phyloP scores from a whole-genome alignment of 768 basidiomycete genomes.

The Rhizopogon vulgaris region DNA sequence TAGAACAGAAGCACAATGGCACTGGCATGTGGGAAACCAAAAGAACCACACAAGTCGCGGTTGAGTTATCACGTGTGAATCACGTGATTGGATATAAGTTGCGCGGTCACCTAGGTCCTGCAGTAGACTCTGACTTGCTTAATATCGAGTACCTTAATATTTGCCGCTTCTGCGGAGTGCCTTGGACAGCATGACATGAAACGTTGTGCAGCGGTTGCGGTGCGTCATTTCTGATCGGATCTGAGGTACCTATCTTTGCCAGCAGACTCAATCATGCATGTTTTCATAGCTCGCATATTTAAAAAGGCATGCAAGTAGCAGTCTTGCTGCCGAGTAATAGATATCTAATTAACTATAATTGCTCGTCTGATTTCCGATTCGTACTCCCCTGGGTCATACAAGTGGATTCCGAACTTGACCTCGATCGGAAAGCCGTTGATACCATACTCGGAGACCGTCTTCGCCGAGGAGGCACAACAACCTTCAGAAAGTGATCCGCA shows the following conservation, averaged over 20 bases:
- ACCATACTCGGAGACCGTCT: neutral
- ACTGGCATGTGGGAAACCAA: slow-evolving; percentile 7
- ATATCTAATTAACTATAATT: neutral
- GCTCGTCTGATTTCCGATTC: neutral
- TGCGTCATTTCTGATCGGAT: neutral
- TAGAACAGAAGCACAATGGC: neutral
- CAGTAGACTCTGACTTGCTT: too few species aligned
- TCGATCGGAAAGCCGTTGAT: neutral
- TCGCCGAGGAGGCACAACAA: neutral
- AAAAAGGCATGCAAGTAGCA: neutral
- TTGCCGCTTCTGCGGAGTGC: neutral
- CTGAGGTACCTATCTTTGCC: neutral
- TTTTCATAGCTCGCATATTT: neutral
- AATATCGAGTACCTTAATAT: too few species aligned
- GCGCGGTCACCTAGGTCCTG: too few species aligned
- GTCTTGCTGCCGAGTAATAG: neutral
- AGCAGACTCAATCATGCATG: neutral
- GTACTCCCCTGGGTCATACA: neutral
- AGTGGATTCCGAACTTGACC: neutral
- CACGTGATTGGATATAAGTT: neutral
- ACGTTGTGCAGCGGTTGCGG: too few species aligned
- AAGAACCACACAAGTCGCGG: slow-evolving; percentile 15
- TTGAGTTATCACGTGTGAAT: slow-evolving; percentile 26
- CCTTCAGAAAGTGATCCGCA: neutral
- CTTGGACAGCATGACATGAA: neutral